Evolutionary conservation across 2,329 filamentous ascomycete species (phyloP).

Genomic region (Curvularia sp.): DNA sequence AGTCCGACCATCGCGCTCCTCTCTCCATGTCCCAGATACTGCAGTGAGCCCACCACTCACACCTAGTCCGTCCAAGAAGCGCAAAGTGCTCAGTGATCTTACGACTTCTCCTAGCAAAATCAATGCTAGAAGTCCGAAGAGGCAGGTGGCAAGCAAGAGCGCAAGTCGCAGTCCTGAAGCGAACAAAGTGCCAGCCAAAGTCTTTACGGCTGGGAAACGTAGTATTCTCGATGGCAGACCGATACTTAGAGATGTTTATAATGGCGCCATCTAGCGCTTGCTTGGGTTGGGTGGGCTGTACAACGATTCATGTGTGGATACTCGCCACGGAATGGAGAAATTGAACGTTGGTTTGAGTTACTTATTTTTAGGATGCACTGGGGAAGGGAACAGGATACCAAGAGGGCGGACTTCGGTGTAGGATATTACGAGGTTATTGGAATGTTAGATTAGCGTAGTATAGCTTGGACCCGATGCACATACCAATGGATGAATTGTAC

Average conservation of each 20-base stretch:
- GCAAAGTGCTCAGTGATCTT: constrained; percentile 39
- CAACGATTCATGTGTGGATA: neutral
- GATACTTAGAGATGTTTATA: constrained; percentile 78
- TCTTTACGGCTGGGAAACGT: constrained; percentile 63
- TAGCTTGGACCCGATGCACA: neutral
- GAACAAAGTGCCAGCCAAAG: constrained; percentile 63
- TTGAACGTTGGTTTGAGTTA: neutral
- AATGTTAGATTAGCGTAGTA: neutral
- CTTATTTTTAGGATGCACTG: neutral
- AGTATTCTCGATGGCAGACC: constrained; percentile 70
- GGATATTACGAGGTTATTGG: neutral
- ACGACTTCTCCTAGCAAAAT: constrained; percentile 14
- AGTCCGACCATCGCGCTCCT: constrained; percentile 3
- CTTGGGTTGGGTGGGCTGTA: neutral
- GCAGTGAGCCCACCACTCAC: constrained; percentile 14
- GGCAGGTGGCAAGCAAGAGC: constrained; percentile 31
- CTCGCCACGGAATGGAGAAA: neutral
- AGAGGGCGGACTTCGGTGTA: neutral
- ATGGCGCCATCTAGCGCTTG: constrained; percentile 55
- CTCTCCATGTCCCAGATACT: neutral
- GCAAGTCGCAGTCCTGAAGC: constrained; percentile 38
- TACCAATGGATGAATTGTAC: neutral
- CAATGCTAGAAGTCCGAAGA: constrained; percentile 29
- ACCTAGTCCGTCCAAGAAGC: constrained; percentile 46
- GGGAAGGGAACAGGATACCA: neutral